Percentiles rank a stretch among this genome's conserved stretches.
Evolutionary conservation across 441 rosid species (phyloP).

Genomic region (Jatropha podagrica): DNA sequence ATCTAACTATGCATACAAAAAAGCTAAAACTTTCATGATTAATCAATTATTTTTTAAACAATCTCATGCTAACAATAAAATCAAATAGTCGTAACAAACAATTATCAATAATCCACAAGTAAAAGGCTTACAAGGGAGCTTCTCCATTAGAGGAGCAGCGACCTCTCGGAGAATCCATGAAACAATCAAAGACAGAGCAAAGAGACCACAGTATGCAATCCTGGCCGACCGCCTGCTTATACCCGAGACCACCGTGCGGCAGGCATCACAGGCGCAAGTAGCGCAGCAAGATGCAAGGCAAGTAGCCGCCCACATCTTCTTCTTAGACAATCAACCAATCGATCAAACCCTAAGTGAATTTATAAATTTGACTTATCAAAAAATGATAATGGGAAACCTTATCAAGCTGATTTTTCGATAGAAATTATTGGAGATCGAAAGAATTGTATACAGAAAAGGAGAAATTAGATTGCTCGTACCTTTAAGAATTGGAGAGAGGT

Average conservation of each 20-base stretch:
- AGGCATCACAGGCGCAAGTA: conserved; percentile 90
- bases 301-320: conserved; percentile 87
- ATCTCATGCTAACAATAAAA: background rate
- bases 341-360: background rate
- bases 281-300: conserved; percentile 95
- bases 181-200: conserved; percentile 76
- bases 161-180: conserved; percentile 93
- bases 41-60: background rate
- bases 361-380: background rate
- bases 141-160: conserved; percentile 95
- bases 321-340: background rate
- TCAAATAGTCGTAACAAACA: background rate
- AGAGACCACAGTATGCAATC: conserved; percentile 93
- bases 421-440: background rate
- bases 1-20: background rate
- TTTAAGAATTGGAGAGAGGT: background rate
- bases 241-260: conserved; percentile 78
- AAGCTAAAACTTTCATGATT: background rate
- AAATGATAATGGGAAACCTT: background rate
- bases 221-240: conserved; percentile 91
- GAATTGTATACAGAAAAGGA: background rate
- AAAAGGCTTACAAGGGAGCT: conserved; percentile 74
- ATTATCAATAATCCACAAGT: background rate
- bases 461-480: conserved; percentile 10
- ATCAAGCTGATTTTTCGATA: too few species aligned